Percentiles rank a stretch among this genome's conserved stretches.
Conservation (phyloP, 2,329 filamentous ascomycete species). For the Ceratocystis colombiana region DNA sequence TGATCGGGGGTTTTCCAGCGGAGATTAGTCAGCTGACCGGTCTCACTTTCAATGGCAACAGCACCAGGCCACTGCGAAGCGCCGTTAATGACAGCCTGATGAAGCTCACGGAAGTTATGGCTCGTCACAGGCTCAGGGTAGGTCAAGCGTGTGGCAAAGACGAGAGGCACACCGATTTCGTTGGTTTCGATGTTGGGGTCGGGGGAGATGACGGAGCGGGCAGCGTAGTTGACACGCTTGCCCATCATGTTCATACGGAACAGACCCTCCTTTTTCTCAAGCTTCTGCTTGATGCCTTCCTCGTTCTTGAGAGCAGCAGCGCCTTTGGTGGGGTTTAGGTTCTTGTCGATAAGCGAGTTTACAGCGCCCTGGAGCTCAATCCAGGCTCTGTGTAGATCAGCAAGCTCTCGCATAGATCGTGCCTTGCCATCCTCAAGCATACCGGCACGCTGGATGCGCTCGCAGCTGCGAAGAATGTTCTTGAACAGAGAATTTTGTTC, state of each 20-base stretch:
- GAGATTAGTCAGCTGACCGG: constrained; percentile 80
- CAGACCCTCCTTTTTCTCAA: constrained; percentile 97
- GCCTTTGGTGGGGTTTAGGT: constrained; percentile 73
- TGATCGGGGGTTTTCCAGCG: constrained; percentile 82
- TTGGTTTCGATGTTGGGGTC: constrained; percentile 99
- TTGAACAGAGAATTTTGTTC: constrained; percentile 85
- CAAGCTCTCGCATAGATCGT: constrained; percentile 45
- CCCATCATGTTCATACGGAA: constrained; percentile 99
- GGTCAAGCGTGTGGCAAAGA: constrained; percentile 90
- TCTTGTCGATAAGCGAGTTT: constrained; percentile 85
- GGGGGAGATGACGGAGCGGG: constrained; percentile 92
- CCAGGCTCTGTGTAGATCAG: constrained; percentile 71
- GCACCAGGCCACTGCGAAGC: constrained; percentile 90
- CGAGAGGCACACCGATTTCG: constrained; percentile 95
- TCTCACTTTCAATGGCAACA: constrained; percentile 88
- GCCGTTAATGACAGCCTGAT: constrained; percentile 92
- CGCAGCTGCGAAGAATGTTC: constrained; percentile 65
- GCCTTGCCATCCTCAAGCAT: not conserved
- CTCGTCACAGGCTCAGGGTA: constrained; percentile 96
- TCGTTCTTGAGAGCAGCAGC: constrained; percentile 67
- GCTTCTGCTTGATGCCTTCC: constrained; percentile 92
- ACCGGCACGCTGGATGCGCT: constrained; percentile 34
- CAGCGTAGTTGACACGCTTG: constrained; percentile 97
- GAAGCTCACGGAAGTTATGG: constrained; percentile 92
- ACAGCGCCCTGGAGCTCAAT: constrained; percentile 77